These are phyloP conservation scores for Geotrichum macrosporum DNA, from an alignment of 1,139 yeast species.

Conservation along the genomic window DNA sequence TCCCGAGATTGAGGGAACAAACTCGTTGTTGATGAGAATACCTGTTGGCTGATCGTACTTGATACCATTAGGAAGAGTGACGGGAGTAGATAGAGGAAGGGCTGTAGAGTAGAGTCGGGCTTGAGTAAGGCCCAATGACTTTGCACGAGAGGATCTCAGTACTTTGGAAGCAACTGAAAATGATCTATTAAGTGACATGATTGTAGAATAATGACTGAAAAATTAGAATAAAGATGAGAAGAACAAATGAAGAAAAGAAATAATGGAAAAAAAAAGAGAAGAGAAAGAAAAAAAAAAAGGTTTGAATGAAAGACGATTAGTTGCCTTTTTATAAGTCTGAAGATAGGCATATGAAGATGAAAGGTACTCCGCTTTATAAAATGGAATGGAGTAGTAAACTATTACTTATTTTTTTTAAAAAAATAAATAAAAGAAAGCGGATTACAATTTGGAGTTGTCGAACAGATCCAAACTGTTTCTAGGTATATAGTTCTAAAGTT, in stretches of 20 bases:
- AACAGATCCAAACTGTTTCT: too few relatives aligned
- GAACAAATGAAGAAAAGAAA: neutral
- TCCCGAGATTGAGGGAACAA: slow-evolving; percentile 47
- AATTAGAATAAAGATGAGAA: too few relatives aligned
- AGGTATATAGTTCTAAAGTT: too few relatives aligned
- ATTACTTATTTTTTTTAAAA: too few relatives aligned
- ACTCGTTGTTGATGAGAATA: slow-evolving; percentile 58
- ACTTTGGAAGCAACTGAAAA: slow-evolving; percentile 19
- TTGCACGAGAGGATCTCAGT: slow-evolving; percentile 12
- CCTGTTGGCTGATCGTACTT: slow-evolving; percentile 64
- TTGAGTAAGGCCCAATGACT: slow-evolving; percentile 10
- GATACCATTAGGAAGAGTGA: slow-evolving; percentile 61
- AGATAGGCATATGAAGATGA: too few relatives aligned
- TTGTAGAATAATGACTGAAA: too few relatives aligned
- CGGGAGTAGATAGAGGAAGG: slow-evolving; percentile 33
- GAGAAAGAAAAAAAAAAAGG: neutral
- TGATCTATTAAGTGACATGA: slow-evolving; percentile 16
- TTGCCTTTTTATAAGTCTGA: slow-evolving; percentile 1
- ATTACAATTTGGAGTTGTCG: too few relatives aligned
- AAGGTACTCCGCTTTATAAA: too few relatives aligned
- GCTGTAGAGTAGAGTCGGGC: slow-evolving; percentile 16
- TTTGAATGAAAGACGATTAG: too few relatives aligned
- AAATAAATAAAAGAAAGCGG: too few relatives aligned
- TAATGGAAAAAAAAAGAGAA: neutral
- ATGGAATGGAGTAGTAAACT: too few relatives aligned